Evolutionary conservation across 1,284 basidiomycete genomes (phyloP), one percentile per base, ranked within the genome.

Genomic region (Heterobasidion irregulare): DNA sequence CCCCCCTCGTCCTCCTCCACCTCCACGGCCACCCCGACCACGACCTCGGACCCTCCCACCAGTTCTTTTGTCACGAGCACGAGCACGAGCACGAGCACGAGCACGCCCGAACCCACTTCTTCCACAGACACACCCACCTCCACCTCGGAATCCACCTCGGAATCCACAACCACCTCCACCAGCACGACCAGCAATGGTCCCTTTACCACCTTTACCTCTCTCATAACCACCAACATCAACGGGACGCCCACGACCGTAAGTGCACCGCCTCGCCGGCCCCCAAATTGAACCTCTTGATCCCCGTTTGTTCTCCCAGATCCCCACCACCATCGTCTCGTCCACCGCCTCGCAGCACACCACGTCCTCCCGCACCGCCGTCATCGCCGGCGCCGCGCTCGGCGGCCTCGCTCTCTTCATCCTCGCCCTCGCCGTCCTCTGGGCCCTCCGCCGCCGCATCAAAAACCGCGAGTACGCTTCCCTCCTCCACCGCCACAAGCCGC

Each of bases 341-440:
- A 56, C 68, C 8, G 53, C 60, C 47, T 47, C 49, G 3, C 49
- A 57, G 1, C 41, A 56, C 4, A 26, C 58, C 15, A 53, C 57
- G 8, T 57, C 65, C 2, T 51, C 54, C 8, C 43, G 65, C 3
- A 72, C 72, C 0, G 70, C 70, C 50, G 67, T 79, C 57, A 78
- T 82, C 44, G 73, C 71, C 0, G 79, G 79, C 8, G 66, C 70
- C 4, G 70, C 75, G 47, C 71, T 74, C 16, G 79, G 75, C n/a
- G 76, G 68, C 13, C 66, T 70, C 7, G 68, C 66, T 0, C 56
- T 78, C 51, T 53, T 79, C 33, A 63, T 75, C 54, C 56, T 76
- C 50, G 47, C 71, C 41, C 66, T 75, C 41, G 68, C 70, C 6
- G 58, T 73, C 35, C 58, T 76, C 19, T 73, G 79, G 59, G 70